Base-by-base conservation (phyloP, 1,139 yeast genomes). In the Kodamaea anthophila region DNA sequence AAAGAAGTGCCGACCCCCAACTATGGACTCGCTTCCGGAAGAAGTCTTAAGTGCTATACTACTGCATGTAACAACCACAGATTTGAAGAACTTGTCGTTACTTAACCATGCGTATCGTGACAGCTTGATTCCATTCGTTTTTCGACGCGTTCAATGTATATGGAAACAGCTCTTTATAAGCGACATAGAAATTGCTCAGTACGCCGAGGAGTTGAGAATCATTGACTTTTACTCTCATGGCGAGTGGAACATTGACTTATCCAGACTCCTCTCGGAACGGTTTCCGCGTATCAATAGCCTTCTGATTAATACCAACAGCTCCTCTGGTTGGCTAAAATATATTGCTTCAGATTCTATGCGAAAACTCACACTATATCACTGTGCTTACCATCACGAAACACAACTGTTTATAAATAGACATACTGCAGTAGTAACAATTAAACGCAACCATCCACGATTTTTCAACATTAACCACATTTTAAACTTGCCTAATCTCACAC, bases 291-390 rank as follows among this genome's bases (percentile, higher is more conserved):
- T 63, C 11, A 31, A 33, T 7, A 43, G 36, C 15, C 40, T 64
- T 5, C 36, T 43, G 4, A 46, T 65, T 13, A 60, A 61, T 35
- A 47, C 68, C 2, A 49, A 47, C 27, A 62, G 55, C 32, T 60
- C 66, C 21, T 58, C 70, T 2, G 54, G 59, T 34, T 65, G 72
- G 72, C 44, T 65, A 18, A 64, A 63, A 36, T 64, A 34, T 15
- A 63, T 43, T 38, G 67, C 29, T 18, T 31, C 3, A 44, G 51
- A 30, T 24, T 33, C 9, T 37, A 11, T 31, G 61, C 18, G 39
- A 22, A 9, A 38, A 8, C 35, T 65, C 11, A 46, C 55, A 1
- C 40, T 65, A 13, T 57, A 57, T 38, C 46, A 49, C 31, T 60
- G 55, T 24, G 30, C 35, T 10, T 35, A 32, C 9, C 53, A 55